These are phyloP conservation scores for Eleusine indica DNA, from an alignment of 176 grass and related monocot genomes.

Conservation along the genomic window DNA sequence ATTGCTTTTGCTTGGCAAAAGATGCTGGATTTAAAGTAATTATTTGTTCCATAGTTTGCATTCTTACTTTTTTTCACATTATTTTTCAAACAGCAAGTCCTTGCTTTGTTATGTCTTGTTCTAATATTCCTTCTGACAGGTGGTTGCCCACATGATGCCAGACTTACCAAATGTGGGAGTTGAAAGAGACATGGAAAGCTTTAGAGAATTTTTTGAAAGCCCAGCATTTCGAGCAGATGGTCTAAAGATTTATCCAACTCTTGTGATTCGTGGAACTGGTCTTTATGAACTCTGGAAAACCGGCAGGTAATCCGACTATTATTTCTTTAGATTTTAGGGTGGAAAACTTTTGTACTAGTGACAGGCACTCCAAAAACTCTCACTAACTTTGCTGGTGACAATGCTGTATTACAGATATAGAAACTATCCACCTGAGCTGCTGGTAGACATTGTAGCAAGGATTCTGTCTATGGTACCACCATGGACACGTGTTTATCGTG, in stretches of 20 bases:
- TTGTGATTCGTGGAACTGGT: conserved; percentile 98
- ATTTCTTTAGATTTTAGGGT: conserved; percentile 12
- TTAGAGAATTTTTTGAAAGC: conserved; percentile 94
- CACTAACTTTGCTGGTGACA: neutral
- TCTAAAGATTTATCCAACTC: conserved; percentile 97
- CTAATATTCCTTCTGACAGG: conserved; percentile 52
- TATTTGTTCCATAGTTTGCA: neutral
- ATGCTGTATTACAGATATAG: conserved; percentile 68
- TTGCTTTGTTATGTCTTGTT: conserved; percentile 16
- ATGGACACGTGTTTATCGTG: conserved; percentile 92
- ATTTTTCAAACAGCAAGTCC: neutral
- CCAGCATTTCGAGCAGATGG: conserved; percentile 90
- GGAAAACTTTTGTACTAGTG: conserved; percentile 6
- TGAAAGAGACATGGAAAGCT: conserved; percentile 96
- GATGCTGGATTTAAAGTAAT: conserved; percentile 98
- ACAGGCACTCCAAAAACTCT: neutral
- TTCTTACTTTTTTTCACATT: neutral
- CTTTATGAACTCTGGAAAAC: conserved; percentile 99
- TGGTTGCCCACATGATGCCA: conserved; percentile 98
- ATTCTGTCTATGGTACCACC: conserved; percentile 95
- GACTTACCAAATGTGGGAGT: conserved; percentile 97
- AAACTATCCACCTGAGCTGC: conserved; percentile 91
- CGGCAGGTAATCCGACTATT: conserved; percentile 66
- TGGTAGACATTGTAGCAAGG: conserved; percentile 94
- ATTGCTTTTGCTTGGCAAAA: conserved; percentile 98